phyloP scores from a whole-genome alignment of 768 basidiomycete genomes.

The Tremella fuciformis region DNA sequence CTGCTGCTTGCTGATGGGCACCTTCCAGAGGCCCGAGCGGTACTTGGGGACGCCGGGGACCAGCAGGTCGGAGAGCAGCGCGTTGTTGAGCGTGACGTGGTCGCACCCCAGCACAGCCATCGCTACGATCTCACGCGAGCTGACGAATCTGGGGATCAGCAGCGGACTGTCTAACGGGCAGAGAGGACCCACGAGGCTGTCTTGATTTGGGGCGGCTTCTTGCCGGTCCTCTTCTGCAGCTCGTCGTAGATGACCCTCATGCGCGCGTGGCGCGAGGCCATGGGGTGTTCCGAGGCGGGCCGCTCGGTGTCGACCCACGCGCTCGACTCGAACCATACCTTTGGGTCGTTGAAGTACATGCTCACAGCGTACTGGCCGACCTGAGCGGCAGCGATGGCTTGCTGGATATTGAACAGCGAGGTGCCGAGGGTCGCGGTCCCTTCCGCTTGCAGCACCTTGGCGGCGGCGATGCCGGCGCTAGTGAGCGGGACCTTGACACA shows the following conservation, averaged over 20 bases:
- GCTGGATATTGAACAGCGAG: conserved; percentile 59
- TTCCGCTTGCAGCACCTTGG: conserved; percentile 52
- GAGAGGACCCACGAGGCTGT: conserved; percentile 26
- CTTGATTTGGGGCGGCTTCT: conserved; percentile 32
- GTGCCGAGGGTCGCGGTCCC: conserved; percentile 62
- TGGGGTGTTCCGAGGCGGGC: conserved; percentile 37
- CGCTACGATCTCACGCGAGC: conserved; percentile 38
- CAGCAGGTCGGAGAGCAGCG: conserved; percentile 23
- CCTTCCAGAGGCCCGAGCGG: conserved; percentile 30
- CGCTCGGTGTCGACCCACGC: conserved; percentile 42
- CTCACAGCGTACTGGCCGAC: conserved; percentile 60
- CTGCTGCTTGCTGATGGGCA: conserved; percentile 17
- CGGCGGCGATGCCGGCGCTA: conserved; percentile 59
- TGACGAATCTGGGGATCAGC: conserved; percentile 28
- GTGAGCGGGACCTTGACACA: conserved; percentile 65
- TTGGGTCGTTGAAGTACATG: conserved; percentile 59
- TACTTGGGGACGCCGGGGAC: conserved; percentile 16
- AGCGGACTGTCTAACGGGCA: neutral
- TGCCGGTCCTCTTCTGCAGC: conserved; percentile 26
- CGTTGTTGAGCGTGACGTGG: conserved; percentile 28
- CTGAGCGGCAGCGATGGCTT: conserved; percentile 60
- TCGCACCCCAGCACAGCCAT: conserved; percentile 40
- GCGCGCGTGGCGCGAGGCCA: conserved; percentile 26
- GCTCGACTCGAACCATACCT: conserved; percentile 28
- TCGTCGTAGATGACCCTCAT: conserved; percentile 22